A percentile compares a stretch with the other conserved stretches of the same genome.
These are phyloP conservation scores for Capsicum chinense DNA, from an alignment of 257 asterid genomes.

Conservation along the genomic window DNA sequence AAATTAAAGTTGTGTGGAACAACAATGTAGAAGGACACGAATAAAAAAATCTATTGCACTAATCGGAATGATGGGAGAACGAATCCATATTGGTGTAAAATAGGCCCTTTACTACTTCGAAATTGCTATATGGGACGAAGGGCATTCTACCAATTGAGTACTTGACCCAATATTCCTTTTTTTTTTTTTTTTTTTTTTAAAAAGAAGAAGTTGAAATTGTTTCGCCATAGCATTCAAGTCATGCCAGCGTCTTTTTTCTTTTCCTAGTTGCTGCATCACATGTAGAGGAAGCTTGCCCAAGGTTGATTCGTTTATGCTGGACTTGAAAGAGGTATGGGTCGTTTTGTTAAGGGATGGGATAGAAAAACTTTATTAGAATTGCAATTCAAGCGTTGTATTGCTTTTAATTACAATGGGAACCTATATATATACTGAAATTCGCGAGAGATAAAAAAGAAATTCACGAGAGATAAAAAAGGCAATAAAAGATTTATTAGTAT, in stretches of 20 bases:
- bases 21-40: background rate
- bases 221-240: background rate
- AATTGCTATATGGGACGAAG: background rate
- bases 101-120: background rate
- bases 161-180: background rate
- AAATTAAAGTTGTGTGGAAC: background rate
- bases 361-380: too few species aligned
- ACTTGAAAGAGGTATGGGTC: background rate
- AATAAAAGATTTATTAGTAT: too few species aligned
- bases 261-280: conserved; percentile 15
- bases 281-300: background rate
- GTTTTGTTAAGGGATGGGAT: background rate
- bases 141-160: background rate
- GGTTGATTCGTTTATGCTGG: background rate
- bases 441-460: too few species aligned
- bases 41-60: background rate
- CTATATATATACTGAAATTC: too few species aligned
- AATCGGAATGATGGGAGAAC: background rate
- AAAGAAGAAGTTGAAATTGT: background rate
- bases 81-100: background rate
- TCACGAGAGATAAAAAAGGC: too few species aligned
- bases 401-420: too few species aligned
- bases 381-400: too few species aligned
- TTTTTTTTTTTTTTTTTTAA: background rate
- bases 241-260: background rate